Evolutionary conservation across 768 basidiomycete genomes (phyloP), one percentile per base, ranked within the genome.

Genomic region (Lentinula lateritia): DNA sequence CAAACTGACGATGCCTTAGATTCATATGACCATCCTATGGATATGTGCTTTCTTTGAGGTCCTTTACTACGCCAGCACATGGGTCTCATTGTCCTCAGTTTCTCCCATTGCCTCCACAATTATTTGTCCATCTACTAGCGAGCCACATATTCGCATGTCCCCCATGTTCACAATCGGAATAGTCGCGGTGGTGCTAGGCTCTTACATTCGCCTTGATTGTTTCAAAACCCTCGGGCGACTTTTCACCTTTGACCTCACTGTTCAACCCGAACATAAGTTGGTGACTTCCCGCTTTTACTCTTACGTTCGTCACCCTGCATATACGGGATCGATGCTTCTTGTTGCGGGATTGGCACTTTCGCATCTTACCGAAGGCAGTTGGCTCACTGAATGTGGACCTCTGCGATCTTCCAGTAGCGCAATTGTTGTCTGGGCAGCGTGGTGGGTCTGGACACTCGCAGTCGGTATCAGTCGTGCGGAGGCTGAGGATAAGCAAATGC

Each of bases 201-300:
- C 77, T 61, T 74, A 77, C 68, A 76, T 84, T 64, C 82, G 83
- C 42, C 67, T 83, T 16, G 79, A 75, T 64, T 84, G 83, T 65
- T 85, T 82, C 77, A 73, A 70, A 59, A 75, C 80, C 23, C 80
- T 85, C 20, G 84, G 83, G 2, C 67, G 74, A 1, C 70, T 84
- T 60, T 86, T 86, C 73, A 85, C 84, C 0, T 85, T 84, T 67
- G 83, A 84, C 66, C 76, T 86, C 52, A 83, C 83, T 50, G 69
- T 85, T 45, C 81, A 79, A 59, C 81, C 82, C 1, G 69, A 73
- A 36, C 84, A 86, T 71, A 75, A 70, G 52, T 75, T 85, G 50
- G 71, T 85, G 63, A 83, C 82, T 2, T 67, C 70, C n/a, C 77
- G 82, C 18, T 79, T 76, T 61, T 85, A 85, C 67, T 61, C 70